A percentile compares a stretch with the other conserved stretches of the same genome.
Evolutionary conservation across 2,329 filamentous ascomycete species (phyloP).

Genomic region (Raffaelea ambrosiae): DNA sequence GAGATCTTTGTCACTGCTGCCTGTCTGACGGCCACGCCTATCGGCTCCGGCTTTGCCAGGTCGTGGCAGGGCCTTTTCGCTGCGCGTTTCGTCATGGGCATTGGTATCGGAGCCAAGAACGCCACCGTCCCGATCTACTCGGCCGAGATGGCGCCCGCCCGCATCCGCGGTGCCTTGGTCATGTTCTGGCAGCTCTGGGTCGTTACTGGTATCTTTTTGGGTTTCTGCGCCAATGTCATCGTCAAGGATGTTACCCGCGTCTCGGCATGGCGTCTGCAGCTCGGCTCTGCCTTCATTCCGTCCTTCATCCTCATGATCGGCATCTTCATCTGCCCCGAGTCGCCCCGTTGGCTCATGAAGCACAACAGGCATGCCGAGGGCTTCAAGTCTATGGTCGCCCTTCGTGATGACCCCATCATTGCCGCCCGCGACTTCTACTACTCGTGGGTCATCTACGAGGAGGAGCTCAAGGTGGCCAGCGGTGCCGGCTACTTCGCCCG

Average conservation of each 20-base stretch:
- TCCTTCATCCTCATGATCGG: conserved; percentile 32
- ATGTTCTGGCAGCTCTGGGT: conserved; percentile 60
- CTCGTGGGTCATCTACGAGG: conserved; percentile 42
- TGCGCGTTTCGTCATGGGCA: conserved; percentile 63
- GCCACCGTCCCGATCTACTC: conserved; percentile 63
- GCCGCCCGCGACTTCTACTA: conserved; percentile 55
- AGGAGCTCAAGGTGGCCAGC: conserved; percentile 29
- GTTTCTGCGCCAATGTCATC: conserved; percentile 45
- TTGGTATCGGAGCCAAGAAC: conserved; percentile 67
- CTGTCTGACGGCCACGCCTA: conserved; percentile 58
- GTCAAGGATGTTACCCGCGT: conserved; percentile 49
- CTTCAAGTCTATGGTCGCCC: conserved; percentile 41
- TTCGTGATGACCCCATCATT: conserved; percentile 47
- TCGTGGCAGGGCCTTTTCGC: conserved; percentile 64
- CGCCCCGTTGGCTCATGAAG: conserved; percentile 59
- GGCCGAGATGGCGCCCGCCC: conserved; percentile 62
- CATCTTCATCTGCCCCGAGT: conserved; percentile 60
- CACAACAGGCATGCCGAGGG: conserved; percentile 55
- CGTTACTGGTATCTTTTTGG: conserved; percentile 4
- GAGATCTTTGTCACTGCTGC: conserved; percentile 72
- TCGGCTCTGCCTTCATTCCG: conserved; percentile 56
- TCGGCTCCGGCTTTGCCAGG: conserved; percentile 61
- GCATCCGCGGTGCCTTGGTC: conserved; percentile 66
- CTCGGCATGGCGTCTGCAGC: conserved; percentile 51
- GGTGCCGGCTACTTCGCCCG: neutral